A percentile compares a stretch with the other conserved stretches of the same genome.
phyloP scores from a whole-genome alignment of 805 yeast genomes.

The Metschnikowia shivogae region DNA sequence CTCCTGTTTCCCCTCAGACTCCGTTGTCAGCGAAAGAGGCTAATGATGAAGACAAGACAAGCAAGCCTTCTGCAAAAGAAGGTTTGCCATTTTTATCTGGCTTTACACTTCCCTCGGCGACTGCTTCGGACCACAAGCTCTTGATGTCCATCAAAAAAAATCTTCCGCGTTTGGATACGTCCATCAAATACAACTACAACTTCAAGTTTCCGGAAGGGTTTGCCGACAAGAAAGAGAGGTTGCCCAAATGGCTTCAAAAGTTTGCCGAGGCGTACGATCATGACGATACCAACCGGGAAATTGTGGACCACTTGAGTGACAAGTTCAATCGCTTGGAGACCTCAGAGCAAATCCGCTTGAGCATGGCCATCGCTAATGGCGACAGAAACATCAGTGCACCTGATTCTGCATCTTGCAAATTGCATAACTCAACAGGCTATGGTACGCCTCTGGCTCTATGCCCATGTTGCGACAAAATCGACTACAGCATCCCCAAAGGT shows the following conservation, averaged over 20 bases:
- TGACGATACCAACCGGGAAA: constrained; percentile 16
- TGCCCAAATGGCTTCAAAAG: constrained; percentile 35
- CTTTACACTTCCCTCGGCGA: constrained; percentile 39
- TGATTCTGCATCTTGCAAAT: constrained; percentile 9
- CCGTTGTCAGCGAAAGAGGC: constrained; percentile 8
- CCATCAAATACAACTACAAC: constrained; percentile 19
- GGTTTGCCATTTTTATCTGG: constrained; percentile 29
- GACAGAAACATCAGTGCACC: constrained; percentile 1
- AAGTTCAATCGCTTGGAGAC: constrained; percentile 38
- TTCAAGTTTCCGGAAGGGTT: constrained; percentile 22
- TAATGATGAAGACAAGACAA: neutral
- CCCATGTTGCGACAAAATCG: constrained; percentile 38
- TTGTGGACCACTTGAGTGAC: constrained; percentile 23
- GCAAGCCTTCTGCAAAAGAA: constrained; percentile 1
- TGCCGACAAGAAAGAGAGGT: constrained; percentile 9
- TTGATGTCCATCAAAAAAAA: constrained; percentile 34
- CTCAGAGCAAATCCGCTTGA: constrained; percentile 36
- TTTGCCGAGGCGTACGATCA: constrained; percentile 16
- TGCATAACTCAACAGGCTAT: constrained; percentile 17
- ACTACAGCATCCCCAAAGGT: constrained; percentile 48
- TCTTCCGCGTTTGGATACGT: constrained; percentile 24
- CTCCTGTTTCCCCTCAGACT: constrained; percentile 11
- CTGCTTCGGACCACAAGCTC: constrained; percentile 33
- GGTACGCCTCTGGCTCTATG: constrained; percentile 42
- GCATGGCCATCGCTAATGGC: constrained; percentile 25